Evolutionary conservation across 305 asterid species (phyloP).

Genomic region (Solanum hybrid): DNA sequence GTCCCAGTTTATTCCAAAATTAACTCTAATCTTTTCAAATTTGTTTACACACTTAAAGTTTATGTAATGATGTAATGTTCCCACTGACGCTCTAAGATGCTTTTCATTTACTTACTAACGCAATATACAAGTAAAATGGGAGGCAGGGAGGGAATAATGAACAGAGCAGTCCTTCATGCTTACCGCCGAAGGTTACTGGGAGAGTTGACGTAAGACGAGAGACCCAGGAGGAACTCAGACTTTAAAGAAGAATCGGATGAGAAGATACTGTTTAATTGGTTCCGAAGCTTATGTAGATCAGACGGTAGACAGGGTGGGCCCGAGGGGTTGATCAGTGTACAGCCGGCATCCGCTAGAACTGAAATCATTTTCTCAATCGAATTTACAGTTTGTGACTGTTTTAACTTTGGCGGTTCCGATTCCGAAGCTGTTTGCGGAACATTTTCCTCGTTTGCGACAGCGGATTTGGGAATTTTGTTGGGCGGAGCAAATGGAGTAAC

Average conservation of each 20-base stretch:
- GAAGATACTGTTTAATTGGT: slow-evolving; percentile 37
- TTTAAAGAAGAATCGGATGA: slow-evolving; percentile 45
- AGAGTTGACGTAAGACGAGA: slow-evolving; percentile 42
- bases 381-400: neutral
- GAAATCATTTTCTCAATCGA: slow-evolving; percentile 37
- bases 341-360: slow-evolving; percentile 68
- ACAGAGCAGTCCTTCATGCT: neutral
- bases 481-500: slow-evolving; percentile 47
- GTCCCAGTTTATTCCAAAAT: neutral
- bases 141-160: neutral
- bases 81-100: neutral
- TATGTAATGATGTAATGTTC: neutral
- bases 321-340: slow-evolving; percentile 47
- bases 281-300: slow-evolving; percentile 55
- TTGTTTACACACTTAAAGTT: neutral
- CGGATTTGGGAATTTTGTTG: slow-evolving; percentile 39
- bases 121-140: neutral
- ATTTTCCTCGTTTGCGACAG: slow-evolving; percentile 7
- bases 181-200: slow-evolving; percentile 53
- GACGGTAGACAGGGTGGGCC: slow-evolving; percentile 69
- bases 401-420: slow-evolving; percentile 1
- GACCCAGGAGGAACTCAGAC: slow-evolving; percentile 47
- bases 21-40: neutral
- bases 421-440: slow-evolving; percentile 13
- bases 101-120: neutral